phyloP scores from a whole-genome alignment of 352 stramenopile genomes.

The Phytophthora litchii region DNA sequence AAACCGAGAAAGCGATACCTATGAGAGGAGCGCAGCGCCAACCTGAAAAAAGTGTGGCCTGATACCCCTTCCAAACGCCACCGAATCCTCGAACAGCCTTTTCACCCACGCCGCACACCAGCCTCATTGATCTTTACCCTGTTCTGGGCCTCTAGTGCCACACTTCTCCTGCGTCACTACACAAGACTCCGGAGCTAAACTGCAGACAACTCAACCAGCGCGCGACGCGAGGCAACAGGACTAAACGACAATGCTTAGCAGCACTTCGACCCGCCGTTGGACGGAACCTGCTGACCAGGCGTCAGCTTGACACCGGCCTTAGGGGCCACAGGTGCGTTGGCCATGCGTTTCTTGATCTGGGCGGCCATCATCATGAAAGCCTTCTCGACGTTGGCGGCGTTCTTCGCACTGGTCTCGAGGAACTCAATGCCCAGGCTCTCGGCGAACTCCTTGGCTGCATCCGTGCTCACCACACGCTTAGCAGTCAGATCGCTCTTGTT shows the following conservation, averaged over 20 bases:
- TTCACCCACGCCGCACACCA: slow-evolving; percentile 25
- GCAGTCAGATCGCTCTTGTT: slow-evolving; percentile 98
- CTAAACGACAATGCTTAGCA: slow-evolving; percentile 76
- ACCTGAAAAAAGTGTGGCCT: slow-evolving; percentile 14
- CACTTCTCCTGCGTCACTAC: slow-evolving; percentile 14
- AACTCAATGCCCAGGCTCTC: slow-evolving; percentile 90
- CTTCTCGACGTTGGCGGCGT: slow-evolving; percentile 90
- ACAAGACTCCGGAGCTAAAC: slow-evolving; percentile 27
- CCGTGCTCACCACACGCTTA: slow-evolving; percentile 94
- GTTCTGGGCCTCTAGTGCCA: slow-evolving; percentile 17
- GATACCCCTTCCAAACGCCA: slow-evolving; percentile 21
- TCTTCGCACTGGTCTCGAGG: slow-evolving; percentile 90
- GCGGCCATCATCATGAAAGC: slow-evolving; percentile 94
- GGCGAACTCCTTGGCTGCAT: slow-evolving; percentile 92
- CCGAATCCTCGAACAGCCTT: slow-evolving; percentile 34
- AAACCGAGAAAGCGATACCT: slow-evolving; percentile 28
- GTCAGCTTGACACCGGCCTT: slow-evolving; percentile 75
- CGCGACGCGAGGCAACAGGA: slow-evolving; percentile 35
- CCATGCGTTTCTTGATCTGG: slow-evolving; percentile 93
- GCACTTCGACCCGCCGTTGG: slow-evolving; percentile 78
- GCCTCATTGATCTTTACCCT: slow-evolving; percentile 33
- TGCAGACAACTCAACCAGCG: slow-evolving; percentile 30
- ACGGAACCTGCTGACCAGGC: slow-evolving; percentile 64
- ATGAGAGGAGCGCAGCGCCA: slow-evolving; percentile 12
- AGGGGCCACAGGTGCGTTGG: slow-evolving; percentile 76